These are phyloP conservation scores for Colletotrichum sp. DNA, from an alignment of 2,329 filamentous ascomycete species.

Conservation along the genomic window DNA sequence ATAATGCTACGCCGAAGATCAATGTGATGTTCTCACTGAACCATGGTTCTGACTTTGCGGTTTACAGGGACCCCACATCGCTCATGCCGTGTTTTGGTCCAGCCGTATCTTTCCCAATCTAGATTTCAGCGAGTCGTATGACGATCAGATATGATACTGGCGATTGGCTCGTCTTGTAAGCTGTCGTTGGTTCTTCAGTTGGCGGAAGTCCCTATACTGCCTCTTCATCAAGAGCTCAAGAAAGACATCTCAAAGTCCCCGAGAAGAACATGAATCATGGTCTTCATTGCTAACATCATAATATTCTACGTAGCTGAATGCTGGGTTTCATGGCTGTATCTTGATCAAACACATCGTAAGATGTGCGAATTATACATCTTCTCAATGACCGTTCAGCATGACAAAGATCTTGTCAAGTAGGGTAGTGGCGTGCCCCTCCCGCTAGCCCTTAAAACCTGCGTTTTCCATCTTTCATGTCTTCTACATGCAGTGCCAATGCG, in stretches of 20 bases:
- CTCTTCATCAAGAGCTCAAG: background rate
- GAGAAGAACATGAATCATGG: background rate
- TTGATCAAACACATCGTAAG: too few species aligned
- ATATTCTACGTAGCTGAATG: background rate
- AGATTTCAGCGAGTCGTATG: background rate
- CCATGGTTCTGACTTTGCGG: background rate
- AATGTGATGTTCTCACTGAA: background rate
- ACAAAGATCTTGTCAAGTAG: too few species aligned
- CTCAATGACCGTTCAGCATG: too few species aligned
- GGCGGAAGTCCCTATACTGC: background rate
- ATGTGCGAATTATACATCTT: too few species aligned
- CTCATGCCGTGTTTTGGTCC: background rate
- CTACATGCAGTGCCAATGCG: too few species aligned
- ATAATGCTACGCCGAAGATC: background rate
- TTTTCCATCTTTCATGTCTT: too few species aligned
- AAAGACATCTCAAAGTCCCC: background rate
- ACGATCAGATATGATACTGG: background rate
- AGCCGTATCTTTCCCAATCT: background rate
- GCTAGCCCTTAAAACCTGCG: background rate
- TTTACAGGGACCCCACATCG: background rate
- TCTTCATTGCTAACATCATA: background rate
- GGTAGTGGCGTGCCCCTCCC: accelerated
- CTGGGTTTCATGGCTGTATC: too few species aligned
- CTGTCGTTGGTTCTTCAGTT: background rate
- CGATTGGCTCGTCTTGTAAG: background rate